phyloP scores from a whole-genome alignment of 108 stramenopile species.

The Bacterosira constricta region DNA sequence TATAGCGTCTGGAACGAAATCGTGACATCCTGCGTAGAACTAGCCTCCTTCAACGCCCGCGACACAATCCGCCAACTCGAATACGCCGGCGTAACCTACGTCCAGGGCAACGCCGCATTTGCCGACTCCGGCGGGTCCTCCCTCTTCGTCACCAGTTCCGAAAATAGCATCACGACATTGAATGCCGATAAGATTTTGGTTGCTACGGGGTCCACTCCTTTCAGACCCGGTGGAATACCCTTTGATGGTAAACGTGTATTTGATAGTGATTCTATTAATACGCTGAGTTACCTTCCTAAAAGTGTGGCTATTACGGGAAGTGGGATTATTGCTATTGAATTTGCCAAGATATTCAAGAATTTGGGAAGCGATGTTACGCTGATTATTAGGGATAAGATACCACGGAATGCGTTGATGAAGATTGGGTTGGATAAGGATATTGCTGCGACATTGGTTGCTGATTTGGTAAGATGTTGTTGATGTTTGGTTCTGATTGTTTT shows the following conservation, averaged over 20 bases:
- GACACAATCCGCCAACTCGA: conserved; percentile 69
- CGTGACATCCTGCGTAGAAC: conserved; percentile 62
- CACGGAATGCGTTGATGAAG: conserved; percentile 78
- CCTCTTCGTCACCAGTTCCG: conserved; percentile 44
- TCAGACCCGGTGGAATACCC: conserved; percentile 71
- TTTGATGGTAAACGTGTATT: conserved; percentile 80
- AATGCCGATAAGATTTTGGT: conserved; percentile 61
- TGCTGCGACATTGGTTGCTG: conserved; percentile 45
- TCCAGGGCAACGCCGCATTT: conserved; percentile 69
- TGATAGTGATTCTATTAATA: conserved; percentile 79
- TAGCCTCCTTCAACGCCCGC: conserved; percentile 73
- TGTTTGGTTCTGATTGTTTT: too few species aligned
- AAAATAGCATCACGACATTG: conserved; percentile 29
- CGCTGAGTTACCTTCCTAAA: conserved; percentile 63
- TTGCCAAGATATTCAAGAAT: conserved; percentile 82
- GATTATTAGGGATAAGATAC: conserved; percentile 69
- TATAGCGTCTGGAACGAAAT: conserved; percentile 80
- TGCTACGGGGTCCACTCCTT: conserved; percentile 74
- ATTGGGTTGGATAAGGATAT: conserved; percentile 84
- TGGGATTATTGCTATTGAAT: conserved; percentile 87
- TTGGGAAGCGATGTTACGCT: conserved; percentile 79
- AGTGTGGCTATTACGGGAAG: conserved; percentile 75
- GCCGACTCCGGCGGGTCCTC: conserved; percentile 57
- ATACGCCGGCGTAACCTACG: conserved; percentile 61
- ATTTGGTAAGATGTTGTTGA: conserved; percentile 39